Percentiles rank a stretch among this genome's conserved stretches.
Evolutionary conservation across 1,284 basidiomycete species (phyloP).

Genomic region (Acaromyces ingoldii): DNA sequence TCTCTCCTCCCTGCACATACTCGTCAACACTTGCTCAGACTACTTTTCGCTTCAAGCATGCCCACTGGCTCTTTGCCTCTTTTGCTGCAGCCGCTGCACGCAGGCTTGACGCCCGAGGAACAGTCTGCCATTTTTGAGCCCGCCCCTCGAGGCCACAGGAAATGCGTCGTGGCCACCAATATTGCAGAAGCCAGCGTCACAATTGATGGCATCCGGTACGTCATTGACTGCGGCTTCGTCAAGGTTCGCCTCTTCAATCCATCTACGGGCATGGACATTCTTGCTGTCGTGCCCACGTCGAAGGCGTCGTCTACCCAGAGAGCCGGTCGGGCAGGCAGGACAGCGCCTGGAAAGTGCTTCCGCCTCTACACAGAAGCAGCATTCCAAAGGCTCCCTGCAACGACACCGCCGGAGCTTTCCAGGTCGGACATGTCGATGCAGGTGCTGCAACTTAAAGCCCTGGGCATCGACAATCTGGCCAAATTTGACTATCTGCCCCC

Average conservation of each 20-base stretch:
- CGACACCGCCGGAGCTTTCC: constrained; percentile 81
- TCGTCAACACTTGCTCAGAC: neutral
- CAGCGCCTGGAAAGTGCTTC: constrained; percentile 79
- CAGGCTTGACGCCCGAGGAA: constrained; percentile 77
- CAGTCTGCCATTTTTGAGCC: constrained; percentile 79
- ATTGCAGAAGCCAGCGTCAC: constrained; percentile 97
- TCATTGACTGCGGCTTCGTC: constrained; percentile 91
- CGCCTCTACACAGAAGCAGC: constrained; percentile 74
- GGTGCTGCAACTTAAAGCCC: constrained; percentile 83
- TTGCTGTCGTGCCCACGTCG: constrained; percentile 49
- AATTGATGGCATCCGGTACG: constrained; percentile 88
- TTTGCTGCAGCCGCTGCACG: constrained; percentile 73
- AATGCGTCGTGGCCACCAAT: constrained; percentile 89
- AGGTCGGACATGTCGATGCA: constrained; percentile 81
- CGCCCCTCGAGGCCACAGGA: constrained; percentile 68
- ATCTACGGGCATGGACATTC: constrained; percentile 47
- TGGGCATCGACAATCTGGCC: constrained; percentile 78
- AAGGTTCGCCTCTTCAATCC: constrained; percentile 62
- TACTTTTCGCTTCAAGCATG: constrained; percentile 56
- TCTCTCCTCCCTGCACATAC: neutral
- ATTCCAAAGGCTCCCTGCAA: constrained; percentile 61
- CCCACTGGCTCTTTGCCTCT: constrained; percentile 56
- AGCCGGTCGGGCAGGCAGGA: constrained; percentile 53
- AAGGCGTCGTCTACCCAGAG: constrained; percentile 52
- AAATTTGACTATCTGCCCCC: constrained; percentile 82